phyloP scores from a whole-genome alignment of 208 protist genomes.

The Wallacemonas sp. region DNA sequence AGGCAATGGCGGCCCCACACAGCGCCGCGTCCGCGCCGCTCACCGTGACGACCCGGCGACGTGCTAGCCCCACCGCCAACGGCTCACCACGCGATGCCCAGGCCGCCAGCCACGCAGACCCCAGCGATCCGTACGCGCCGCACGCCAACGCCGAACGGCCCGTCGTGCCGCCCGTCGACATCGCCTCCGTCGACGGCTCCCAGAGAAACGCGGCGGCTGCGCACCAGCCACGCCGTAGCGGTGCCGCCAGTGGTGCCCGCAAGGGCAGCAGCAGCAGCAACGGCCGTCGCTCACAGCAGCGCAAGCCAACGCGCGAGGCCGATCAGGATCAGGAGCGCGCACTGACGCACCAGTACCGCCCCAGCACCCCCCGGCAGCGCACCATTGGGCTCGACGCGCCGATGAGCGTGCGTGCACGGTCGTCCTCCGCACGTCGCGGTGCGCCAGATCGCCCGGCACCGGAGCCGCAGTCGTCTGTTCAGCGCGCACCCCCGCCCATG shows the following conservation, averaged over 20 bases:
- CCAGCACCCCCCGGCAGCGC: constrained; percentile 11
- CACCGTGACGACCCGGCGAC: constrained; percentile 6
- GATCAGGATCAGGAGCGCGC: neutral
- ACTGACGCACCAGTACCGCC: constrained; percentile 5
- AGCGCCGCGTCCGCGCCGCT: neutral
- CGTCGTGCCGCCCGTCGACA: neutral
- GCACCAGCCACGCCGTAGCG: no score
- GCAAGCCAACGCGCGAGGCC: neutral
- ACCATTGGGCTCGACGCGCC: constrained; percentile 3
- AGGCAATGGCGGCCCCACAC: no score
- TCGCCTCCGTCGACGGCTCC: constrained; percentile 1
- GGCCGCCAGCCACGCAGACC: no score
- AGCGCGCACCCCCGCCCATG: constrained; percentile 7
- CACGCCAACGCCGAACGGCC: neutral
- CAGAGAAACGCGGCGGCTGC: no score
- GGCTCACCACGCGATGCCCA: neutral
- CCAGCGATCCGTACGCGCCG: no score
- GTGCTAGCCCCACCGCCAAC: neutral
- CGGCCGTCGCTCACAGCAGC: neutral
- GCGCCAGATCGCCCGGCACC: neutral
- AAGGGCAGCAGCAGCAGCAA: neutral
- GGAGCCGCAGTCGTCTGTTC: neutral
- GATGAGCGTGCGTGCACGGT: constrained; percentile 1
- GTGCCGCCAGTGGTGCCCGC: no score
- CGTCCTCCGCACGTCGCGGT: neutral